Evolutionary conservation across 768 basidiomycete genomes (phyloP).

Genomic region (Calvatia gigantea): DNA sequence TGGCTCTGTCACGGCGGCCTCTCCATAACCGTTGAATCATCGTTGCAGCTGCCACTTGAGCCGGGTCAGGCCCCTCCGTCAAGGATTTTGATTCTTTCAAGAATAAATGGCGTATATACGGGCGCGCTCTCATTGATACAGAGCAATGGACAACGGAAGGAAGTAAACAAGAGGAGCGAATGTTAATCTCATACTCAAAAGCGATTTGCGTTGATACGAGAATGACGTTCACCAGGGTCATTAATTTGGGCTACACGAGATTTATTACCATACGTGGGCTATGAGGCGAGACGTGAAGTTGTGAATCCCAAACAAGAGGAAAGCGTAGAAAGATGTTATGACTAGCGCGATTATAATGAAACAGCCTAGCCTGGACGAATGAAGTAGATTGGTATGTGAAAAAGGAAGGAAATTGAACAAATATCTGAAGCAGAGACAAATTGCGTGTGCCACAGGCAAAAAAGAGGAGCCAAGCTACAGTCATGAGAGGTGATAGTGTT

Average conservation of each 20-base stretch:
- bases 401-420: constrained; percentile 16
- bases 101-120: constrained; percentile 6
- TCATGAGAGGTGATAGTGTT: constrained; percentile 18
- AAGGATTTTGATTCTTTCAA: neutral
- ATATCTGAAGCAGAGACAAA: neutral
- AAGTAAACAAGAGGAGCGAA: neutral
- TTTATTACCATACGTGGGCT: constrained; percentile 6
- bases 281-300: constrained; percentile 2
- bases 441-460: constrained; percentile 7
- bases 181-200: neutral
- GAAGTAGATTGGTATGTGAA: constrained; percentile 6
- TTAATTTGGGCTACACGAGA: constrained; percentile 8
- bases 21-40: constrained; percentile 40
- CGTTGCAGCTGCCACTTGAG: constrained; percentile 27
- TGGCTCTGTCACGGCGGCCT: constrained; percentile 22
- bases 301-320: constrained; percentile 11
- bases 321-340: constrained; percentile 15
- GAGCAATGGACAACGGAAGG: neutral
- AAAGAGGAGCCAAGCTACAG: constrained; percentile 22
- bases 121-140: neutral
- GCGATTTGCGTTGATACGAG: neutral
- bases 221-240: constrained; percentile 5
- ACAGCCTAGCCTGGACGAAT: constrained; percentile 10
- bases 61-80: constrained; percentile 17
- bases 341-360: constrained; percentile 10